Base-by-base conservation (phyloP, 1,284 basidiomycete species). In the Sparassis latifolia region DNA sequence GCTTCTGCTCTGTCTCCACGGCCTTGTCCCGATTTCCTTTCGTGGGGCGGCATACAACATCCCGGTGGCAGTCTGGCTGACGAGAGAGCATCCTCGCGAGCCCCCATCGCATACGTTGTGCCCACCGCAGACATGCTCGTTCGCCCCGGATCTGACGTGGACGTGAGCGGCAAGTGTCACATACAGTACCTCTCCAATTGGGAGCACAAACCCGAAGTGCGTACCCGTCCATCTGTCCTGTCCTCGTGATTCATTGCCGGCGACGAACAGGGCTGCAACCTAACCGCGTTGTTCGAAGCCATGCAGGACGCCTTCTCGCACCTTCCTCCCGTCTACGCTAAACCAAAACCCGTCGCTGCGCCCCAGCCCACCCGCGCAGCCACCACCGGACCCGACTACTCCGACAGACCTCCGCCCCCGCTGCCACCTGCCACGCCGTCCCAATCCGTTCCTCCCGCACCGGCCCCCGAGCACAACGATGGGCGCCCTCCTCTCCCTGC, bases 121-220 rank as follows among this genome's bases (percentile, higher is more conserved):
- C 96, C 97, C n/a, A 97, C 93, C 1, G 78, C 74, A 46, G 86
- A 91, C 59, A 95, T 99, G 89, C 84, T 94, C 52, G 82, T 99
- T 57, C 83, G 86, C 55, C 78, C 89, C 30, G 81, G 87, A 10
- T 78, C 75, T 45, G 76, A 82, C 59, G 77, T 98, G 55, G 93
- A 97, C 60, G 81, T 87, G 44, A 92, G 89, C 62, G 97, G 97
- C 6, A 75, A 77, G 57, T 91, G 81, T 60, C 69, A 67, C 39
- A 72, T 81, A 42, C 79, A 82, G 38, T 95, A 94, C 66, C 65
- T 89, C 38, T 74, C 75, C 35, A 72, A 82, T 51, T 98, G 97
- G 96, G 73, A 76, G 55, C 74, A 78, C 59, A 93, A 95, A 68
- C 81, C 80, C 63, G 92, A 96, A 79, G 94, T 94, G 59, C 56